Conservation (phyloP, 331 rosid genomes). For the Quercus lobata region DNA sequence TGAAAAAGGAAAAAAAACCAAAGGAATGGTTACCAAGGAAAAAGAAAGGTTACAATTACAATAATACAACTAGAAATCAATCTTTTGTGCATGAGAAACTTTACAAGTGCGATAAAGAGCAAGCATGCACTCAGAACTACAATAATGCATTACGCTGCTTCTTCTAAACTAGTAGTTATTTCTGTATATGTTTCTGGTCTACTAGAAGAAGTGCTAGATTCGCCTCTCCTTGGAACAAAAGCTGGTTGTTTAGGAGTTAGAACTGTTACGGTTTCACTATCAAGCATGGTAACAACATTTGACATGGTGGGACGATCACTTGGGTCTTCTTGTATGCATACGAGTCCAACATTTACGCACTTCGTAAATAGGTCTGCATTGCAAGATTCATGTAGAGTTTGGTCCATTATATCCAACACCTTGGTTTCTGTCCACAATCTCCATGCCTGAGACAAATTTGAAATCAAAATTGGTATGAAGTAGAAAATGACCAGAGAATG, state of each 20-base stretch:
- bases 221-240: conserved; percentile 16
- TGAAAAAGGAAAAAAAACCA: too few relatives aligned
- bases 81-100: too few relatives aligned
- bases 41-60: too few relatives aligned
- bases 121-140: too few relatives aligned
- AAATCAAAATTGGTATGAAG: background rate
- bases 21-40: too few relatives aligned
- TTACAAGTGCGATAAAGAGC: too few relatives aligned
- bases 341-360: conserved; percentile 40
- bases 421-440: conserved; percentile 15
- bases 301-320: too few relatives aligned
- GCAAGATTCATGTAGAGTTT: conserved; percentile 21
- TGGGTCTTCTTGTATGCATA: conserved; percentile 34
- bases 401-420: conserved; percentile 36
- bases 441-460: conserved; percentile 27
- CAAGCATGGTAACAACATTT: conserved; percentile 40
- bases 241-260: conserved; percentile 52
- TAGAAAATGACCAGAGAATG: fast-evolving
- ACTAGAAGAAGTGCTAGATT: background rate
- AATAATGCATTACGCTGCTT: too few relatives aligned
- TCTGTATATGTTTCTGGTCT: too few relatives aligned
- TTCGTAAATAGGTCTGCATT: conserved; percentile 20
- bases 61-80: too few relatives aligned
- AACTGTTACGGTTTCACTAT: conserved; percentile 22
- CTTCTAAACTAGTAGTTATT: too few relatives aligned